Conservation (phyloP, 257 asterid genomes). For the Solanum sitiens region DNA sequence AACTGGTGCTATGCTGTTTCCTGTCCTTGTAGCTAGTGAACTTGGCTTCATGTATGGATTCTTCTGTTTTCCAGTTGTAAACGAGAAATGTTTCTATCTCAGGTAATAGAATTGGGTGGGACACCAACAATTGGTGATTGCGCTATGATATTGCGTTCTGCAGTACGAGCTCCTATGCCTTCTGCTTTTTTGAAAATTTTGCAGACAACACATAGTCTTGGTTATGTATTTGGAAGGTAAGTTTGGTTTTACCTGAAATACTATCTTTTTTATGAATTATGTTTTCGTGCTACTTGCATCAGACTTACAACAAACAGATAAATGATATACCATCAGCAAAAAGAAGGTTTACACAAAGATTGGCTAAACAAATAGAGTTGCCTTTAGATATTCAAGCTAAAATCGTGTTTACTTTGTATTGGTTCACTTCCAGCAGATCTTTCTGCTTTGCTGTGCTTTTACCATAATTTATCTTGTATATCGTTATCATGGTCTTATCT, state of each 20-base stretch:
- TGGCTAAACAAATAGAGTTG: not conserved
- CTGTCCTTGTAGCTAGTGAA: not conserved
- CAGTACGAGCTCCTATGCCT: constrained; percentile 93
- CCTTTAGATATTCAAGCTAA: not conserved
- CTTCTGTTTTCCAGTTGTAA: not conserved
- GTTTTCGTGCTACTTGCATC: not conserved
- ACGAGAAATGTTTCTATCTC: constrained; percentile 14
- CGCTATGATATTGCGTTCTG: constrained; percentile 90
- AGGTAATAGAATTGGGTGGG: constrained; percentile 97
- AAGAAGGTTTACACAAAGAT: not conserved
- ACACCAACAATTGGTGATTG: constrained; percentile 93
- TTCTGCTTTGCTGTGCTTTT: not conserved
- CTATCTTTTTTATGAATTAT: not conserved
- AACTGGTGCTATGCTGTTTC: not conserved
- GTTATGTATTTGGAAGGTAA: constrained; percentile 82
- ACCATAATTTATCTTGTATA: not conserved
- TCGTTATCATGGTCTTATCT: not conserved
- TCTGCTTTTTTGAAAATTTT: constrained; percentile 81
- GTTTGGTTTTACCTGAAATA: not conserved
- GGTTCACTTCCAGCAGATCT: not conserved
- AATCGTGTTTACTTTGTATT: not conserved
- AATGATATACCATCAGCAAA: not conserved
- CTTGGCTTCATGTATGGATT: not conserved
- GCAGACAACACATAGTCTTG: constrained; percentile 83
- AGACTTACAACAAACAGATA: not conserved